Evolutionary conservation across 768 basidiomycete genomes (phyloP), one percentile per base, ranked within the genome.

Genomic region (Termitomyces sp.): DNA sequence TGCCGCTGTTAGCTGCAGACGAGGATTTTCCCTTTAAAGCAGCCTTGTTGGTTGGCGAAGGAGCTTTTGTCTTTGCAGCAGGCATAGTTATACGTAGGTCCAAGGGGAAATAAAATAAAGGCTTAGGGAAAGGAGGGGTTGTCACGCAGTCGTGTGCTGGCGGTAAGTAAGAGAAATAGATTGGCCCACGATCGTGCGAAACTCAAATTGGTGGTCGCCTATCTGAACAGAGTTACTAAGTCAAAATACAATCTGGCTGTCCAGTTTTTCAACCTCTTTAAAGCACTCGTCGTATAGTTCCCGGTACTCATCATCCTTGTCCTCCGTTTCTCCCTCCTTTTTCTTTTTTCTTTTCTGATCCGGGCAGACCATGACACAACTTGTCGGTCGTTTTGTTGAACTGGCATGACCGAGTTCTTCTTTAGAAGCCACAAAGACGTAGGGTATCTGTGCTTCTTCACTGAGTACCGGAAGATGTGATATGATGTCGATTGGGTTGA

Each of bases 401-500:
- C 94, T 94, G 17, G 95, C 92, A 63, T 90, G 87, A 0, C 97
- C 97, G 28, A 99, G 86, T 67, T 96, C 94, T 72, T 98, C 97
- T 68, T 96, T 97, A 3, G 91, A 94, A 2, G 87, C 67, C 14
- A 95, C 89, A 68, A 93, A 95, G 48, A 94, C 79, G 67, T 94
- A 96, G 0, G 94, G 94, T 69, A 94, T 87, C 37, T 85, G 79
- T 10, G 93, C 89, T 70, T 99, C 97, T 76, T 99, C 97, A 46
- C 91, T 88, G 67, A 99, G 77, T 10, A 98, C 78, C 5, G 97
- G 97, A 50, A 99, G 79, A 74, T 98, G 97, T 34, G 95, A 95
- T 65, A 98, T 94, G 63, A 99, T 97, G 75, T 99, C 97, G 66
- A 98, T 89, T 11, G 97, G 97, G 59, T 91, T 96, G 70, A 98